phyloP scores from a whole-genome alignment of 208 protist genomes.

The Wallacemonas sp. region DNA sequence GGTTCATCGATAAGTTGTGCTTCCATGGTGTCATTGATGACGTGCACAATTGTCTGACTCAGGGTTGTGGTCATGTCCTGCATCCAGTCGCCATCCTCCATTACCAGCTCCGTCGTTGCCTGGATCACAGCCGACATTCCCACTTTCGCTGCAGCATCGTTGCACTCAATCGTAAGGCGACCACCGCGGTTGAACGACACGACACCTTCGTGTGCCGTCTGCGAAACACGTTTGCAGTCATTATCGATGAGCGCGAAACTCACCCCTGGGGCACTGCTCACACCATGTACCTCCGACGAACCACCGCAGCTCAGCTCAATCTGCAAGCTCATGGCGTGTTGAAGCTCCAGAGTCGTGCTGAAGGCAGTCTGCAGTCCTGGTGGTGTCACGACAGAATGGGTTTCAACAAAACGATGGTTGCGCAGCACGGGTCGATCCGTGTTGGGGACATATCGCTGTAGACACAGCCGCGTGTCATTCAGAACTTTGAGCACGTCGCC shows the following conservation, averaged over 20 bases:
- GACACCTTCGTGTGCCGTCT: conserved; percentile 13
- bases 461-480: conserved; percentile 48
- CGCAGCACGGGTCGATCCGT: conserved; percentile 6
- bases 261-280: background rate
- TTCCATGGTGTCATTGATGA: conserved; percentile 32
- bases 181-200: conserved; percentile 36
- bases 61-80: conserved; percentile 68
- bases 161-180: conserved; percentile 29
- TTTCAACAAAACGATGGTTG: conserved; percentile 48
- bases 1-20: conserved; percentile 19
- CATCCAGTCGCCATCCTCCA: conserved; percentile 71
- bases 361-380: conserved; percentile 35
- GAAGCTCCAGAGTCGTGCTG: conserved; percentile 45
- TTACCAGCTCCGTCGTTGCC: conserved; percentile 43
- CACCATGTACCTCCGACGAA: too few species aligned
- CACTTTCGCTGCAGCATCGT: conserved; percentile 17
- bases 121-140: conserved; percentile 31
- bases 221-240: conserved; percentile 23
- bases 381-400: conserved; percentile 53
- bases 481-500: conserved; percentile 60
- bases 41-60: conserved; percentile 57
- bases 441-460: conserved; percentile 33
- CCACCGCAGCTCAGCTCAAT: conserved; percentile 12
- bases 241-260: conserved; percentile 31
- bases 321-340: conserved; percentile 58